Conservation (phyloP, 306 rosid genomes). For the Medicago ruthenica region DNA sequence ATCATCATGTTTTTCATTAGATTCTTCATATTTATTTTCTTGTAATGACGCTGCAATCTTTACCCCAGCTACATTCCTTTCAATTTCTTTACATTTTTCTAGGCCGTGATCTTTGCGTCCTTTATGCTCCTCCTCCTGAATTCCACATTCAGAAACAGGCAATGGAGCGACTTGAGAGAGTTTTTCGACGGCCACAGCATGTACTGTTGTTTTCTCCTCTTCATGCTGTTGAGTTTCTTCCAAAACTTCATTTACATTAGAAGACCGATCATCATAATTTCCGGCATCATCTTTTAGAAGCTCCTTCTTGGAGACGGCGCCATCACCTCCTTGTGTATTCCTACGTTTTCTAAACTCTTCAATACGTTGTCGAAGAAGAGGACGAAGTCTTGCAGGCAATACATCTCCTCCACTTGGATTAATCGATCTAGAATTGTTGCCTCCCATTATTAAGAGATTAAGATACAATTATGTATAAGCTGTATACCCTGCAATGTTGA, state of each 20-base stretch:
- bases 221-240: slow-evolving; percentile 5
- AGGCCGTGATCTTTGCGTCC: background rate
- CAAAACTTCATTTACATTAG: background rate
- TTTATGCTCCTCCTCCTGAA: background rate
- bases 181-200: background rate
- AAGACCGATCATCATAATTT: background rate
- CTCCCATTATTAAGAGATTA: slow-evolving; percentile 51
- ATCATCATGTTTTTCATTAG: background rate
- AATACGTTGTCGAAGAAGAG: slow-evolving; percentile 44
- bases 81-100: slow-evolving; percentile 11
- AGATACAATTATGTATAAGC: background rate
- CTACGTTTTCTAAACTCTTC: slow-evolving; percentile 51
- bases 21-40: slow-evolving; percentile 15
- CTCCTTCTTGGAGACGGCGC: slow-evolving; percentile 45
- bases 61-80: background rate
- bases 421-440: slow-evolving; percentile 49
- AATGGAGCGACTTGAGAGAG: slow-evolving; percentile 45
- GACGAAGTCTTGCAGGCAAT: slow-evolving; percentile 53
- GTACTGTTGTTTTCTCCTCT: background rate
- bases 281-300: slow-evolving; percentile 41
- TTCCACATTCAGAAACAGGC: background rate
- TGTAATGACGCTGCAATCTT: background rate
- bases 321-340: background rate
- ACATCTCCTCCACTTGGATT: slow-evolving; percentile 43
- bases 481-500: background rate